Evolutionary conservation across 2,329 filamentous ascomycete species (phyloP).

Genomic region (Shiraia bambusicola): DNA sequence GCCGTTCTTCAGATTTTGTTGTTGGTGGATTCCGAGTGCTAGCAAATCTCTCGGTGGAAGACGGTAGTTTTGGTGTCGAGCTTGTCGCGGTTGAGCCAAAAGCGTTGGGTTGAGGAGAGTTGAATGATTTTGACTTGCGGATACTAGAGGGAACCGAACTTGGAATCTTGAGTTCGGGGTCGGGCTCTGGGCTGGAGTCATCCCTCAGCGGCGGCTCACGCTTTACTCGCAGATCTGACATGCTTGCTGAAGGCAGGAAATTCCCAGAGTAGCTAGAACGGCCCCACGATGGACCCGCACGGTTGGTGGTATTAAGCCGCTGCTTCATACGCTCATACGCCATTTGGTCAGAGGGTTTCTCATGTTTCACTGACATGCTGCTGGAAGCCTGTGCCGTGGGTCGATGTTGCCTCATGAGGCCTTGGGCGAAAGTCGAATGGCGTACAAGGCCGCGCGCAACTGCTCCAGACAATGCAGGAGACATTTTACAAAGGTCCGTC

Average conservation of each 20-base stretch:
- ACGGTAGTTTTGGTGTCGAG: not conserved
- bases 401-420: conserved; percentile 14
- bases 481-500: conserved; percentile 32
- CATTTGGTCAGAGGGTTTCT: conserved; percentile 3
- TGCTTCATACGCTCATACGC: conserved; percentile 11
- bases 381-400: conserved; percentile 1
- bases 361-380: conserved; percentile 3
- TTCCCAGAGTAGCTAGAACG: too few relatives aligned
- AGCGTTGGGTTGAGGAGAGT: not conserved
- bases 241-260: not conserved
- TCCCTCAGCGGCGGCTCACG: conserved; percentile 4
- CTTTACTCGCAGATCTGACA: conserved; percentile 11
- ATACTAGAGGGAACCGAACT: conserved; percentile 4
- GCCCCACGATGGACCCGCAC: not conserved
- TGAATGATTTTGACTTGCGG: not conserved
- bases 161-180: conserved; percentile 13
- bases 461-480: conserved; percentile 37
- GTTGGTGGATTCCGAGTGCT: not conserved
- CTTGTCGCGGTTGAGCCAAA: not conserved
- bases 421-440: conserved; percentile 30
- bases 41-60: not conserved
- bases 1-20: not conserved
- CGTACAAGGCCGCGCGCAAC: conserved; percentile 36
- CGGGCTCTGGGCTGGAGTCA: conserved; percentile 6
- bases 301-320: conserved; percentile 1